A percentile compares a stretch with the other conserved stretches of the same genome.
phyloP scores from a whole-genome alignment of 257 asterid species.

The Lavandula angustifolia region DNA sequence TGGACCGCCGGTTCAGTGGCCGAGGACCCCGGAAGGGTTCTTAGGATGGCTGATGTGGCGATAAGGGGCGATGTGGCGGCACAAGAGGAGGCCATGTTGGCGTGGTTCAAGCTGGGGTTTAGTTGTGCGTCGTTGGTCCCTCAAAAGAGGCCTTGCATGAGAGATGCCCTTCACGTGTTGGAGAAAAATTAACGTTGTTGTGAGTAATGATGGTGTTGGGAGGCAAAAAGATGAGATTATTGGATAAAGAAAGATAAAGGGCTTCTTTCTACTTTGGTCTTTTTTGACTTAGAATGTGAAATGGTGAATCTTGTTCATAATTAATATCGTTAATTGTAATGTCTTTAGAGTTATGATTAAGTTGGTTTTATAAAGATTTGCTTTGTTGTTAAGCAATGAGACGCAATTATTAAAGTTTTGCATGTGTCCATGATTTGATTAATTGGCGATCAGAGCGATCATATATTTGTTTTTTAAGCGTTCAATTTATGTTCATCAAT shows the following conservation, averaged over 20 bases:
- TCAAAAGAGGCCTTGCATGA: constrained; percentile 86
- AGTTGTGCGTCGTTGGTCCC: constrained; percentile 86
- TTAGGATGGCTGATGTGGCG: constrained; percentile 70
- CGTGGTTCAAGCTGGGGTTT: constrained; percentile 80
- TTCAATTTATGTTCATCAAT: too few species aligned
- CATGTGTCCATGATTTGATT: constrained; percentile 29
- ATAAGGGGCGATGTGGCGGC: constrained; percentile 63
- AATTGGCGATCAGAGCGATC: constrained; percentile 19
- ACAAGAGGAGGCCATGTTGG: constrained; percentile 60
- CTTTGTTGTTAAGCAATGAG: constrained; percentile 49
- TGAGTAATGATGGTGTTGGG: constrained; percentile 35
- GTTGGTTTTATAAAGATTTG: constrained; percentile 34
- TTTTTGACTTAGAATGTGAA: constrained; percentile 52
- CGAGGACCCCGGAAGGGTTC: constrained; percentile 52
- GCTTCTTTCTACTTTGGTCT: constrained; percentile 28
- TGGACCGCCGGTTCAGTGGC: constrained; percentile 46
- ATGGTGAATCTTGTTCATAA: constrained; percentile 41
- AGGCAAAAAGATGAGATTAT: constrained; percentile 22
- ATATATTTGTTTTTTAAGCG: too few species aligned
- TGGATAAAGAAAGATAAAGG: constrained; percentile 37
- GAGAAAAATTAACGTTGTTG: constrained; percentile 53
- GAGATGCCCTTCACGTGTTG: constrained; percentile 67
- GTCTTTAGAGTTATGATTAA: constrained; percentile 8
- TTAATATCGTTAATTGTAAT: constrained; percentile 21
- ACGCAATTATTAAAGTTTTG: constrained; percentile 41